Conservation (phyloP, 768 basidiomycete species). For the Lactarius quietus region DNA sequence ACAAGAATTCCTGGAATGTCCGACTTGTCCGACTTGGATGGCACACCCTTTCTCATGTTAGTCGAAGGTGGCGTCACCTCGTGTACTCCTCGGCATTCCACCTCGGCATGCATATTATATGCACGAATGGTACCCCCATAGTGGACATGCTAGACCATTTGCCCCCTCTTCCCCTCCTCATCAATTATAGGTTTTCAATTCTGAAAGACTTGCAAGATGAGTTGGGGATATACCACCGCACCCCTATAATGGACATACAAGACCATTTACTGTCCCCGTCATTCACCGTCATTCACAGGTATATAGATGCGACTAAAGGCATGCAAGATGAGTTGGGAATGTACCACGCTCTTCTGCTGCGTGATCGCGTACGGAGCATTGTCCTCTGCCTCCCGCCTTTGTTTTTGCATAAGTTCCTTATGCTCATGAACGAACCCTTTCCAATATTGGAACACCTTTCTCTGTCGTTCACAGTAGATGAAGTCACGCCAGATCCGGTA, state of each 20-base stretch:
- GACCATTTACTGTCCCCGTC: no score
- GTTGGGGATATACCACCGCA: no score
- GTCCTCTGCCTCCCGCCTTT: background rate
- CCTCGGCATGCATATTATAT: background rate
- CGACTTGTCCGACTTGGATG: background rate
- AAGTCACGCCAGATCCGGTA: background rate
- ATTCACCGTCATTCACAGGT: no score
- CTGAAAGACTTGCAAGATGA: no score
- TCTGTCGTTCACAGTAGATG: background rate
- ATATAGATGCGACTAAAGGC: no score
- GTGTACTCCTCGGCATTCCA: background rate
- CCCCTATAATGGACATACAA: no score
- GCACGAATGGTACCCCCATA: background rate
- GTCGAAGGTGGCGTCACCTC: background rate
- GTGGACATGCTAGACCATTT: background rate
- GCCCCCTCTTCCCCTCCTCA: background rate
- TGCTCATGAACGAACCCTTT: background rate
- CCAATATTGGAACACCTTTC: background rate
- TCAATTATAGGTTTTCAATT: no score
- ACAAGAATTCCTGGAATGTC: background rate
- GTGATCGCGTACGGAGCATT: background rate
- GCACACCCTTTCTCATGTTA: conserved; percentile 13
- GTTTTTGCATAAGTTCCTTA: background rate
- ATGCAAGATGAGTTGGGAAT: background rate
- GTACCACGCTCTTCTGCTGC: background rate